These are phyloP conservation scores for Rugonectria rugulosa DNA, from an alignment of 2,329 filamentous ascomycete genomes.

Conservation along the genomic window DNA sequence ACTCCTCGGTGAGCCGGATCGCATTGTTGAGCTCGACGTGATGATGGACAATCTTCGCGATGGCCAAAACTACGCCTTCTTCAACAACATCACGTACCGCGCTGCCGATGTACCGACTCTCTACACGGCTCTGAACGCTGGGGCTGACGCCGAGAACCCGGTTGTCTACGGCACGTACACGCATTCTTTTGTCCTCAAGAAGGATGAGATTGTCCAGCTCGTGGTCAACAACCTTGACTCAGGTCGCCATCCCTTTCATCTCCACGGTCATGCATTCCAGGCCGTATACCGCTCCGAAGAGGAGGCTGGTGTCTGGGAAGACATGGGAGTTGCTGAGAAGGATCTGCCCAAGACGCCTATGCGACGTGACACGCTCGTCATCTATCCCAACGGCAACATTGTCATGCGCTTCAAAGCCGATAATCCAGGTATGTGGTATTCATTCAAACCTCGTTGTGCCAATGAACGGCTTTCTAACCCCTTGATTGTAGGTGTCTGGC, in stretches of 20 bases:
- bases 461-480: background rate
- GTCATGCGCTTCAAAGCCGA: constrained; percentile 73
- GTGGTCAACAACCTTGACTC: constrained; percentile 78
- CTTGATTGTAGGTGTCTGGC: constrained; percentile 62
- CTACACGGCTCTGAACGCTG: constrained; percentile 75
- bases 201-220: constrained; percentile 73
- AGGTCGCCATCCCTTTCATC: constrained; percentile 77
- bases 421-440: constrained; percentile 62
- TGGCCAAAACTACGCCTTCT: constrained; percentile 68
- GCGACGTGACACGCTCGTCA: constrained; percentile 72
- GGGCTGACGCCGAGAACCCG: constrained; percentile 65
- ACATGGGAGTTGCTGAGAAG: constrained; percentile 46
- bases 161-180: constrained; percentile 72
- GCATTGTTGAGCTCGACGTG: constrained; percentile 68
- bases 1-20: constrained; percentile 68
- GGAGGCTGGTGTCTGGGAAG: constrained; percentile 63
- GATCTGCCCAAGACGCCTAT: constrained; percentile 66
- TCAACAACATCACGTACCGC: constrained; percentile 82
- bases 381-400: constrained; percentile 72
- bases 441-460: background rate
- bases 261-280: constrained; percentile 82
- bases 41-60: constrained; percentile 69
- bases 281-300: constrained; percentile 67
- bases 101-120: constrained; percentile 78
- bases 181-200: constrained; percentile 72